These are phyloP conservation scores for Triticum timopheevii DNA, from an alignment of 176 grass and related monocot genomes.

Conservation along the genomic window DNA sequence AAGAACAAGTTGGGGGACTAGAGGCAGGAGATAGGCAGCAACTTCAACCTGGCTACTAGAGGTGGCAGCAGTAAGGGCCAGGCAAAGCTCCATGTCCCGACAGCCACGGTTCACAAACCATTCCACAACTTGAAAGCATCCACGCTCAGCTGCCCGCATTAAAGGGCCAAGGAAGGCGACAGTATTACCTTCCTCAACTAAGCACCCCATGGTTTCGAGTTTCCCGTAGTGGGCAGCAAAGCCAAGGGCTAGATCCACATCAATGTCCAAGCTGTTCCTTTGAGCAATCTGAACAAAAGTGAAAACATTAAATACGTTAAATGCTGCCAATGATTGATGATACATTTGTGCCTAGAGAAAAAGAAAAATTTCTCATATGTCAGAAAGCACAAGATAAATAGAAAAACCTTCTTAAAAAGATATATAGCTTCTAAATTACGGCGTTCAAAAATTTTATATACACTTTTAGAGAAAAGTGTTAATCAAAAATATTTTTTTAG, in stretches of 20 bases:
- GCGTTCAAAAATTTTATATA: not conserved
- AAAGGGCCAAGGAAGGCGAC: slow-evolving; percentile 79
- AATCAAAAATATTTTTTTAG: not conserved
- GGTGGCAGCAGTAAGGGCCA: slow-evolving; percentile 83
- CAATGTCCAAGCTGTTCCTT: slow-evolving; percentile 91
- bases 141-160: slow-evolving; percentile 90
- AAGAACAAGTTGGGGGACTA: slow-evolving; percentile 79
- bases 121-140: slow-evolving; percentile 74
- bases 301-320: slow-evolving; percentile 36
- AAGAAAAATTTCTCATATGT: slow-evolving; percentile 3
- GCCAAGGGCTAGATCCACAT: slow-evolving; percentile 91
- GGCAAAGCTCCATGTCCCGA: slow-evolving; percentile 93
- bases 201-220: slow-evolving; percentile 84
- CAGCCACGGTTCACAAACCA: slow-evolving; percentile 88
- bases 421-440: not conserved
- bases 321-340: not conserved
- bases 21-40: slow-evolving; percentile 76
- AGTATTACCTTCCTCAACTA: slow-evolving; percentile 79
- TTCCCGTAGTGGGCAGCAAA: slow-evolving; percentile 91
- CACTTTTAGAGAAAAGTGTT: not conserved
- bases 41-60: slow-evolving; percentile 65
- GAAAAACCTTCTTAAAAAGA: not conserved
- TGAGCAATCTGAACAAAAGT: slow-evolving; percentile 75
- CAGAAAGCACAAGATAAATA: slow-evolving; percentile 6
- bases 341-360: slow-evolving; percentile 15